Evolutionary conservation across 2,329 filamentous ascomycete species (phyloP).

Genomic region (Colletotrichum magnum): DNA sequence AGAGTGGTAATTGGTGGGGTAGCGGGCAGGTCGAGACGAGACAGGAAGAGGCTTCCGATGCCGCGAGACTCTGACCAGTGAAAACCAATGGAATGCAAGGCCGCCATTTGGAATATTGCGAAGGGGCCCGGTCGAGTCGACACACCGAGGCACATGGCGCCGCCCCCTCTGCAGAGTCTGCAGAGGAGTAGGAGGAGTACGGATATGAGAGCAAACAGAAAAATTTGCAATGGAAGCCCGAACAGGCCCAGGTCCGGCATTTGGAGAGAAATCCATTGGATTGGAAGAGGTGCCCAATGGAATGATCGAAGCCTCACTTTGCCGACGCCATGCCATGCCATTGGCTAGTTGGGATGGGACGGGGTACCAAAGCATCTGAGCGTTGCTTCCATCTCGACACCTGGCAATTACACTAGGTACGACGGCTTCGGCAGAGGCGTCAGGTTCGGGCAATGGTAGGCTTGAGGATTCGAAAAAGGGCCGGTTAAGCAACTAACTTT

Average conservation of each 20-base stretch:
- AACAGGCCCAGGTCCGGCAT: slow-evolving; percentile 28
- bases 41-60: slow-evolving; percentile 35
- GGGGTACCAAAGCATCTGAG: slow-evolving; percentile 5
- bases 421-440: slow-evolving; percentile 6
- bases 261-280: too few species aligned
- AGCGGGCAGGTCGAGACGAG: slow-evolving; percentile 25
- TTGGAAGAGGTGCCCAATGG: slow-evolving; percentile 38
- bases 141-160: slow-evolving; percentile 15
- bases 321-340: neutral
- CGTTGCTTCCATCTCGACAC: slow-evolving; percentile 6
- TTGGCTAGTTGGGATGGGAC: too few species aligned
- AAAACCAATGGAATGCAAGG: slow-evolving; percentile 28
- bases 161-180: slow-evolving; percentile 13
- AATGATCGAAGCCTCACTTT: slow-evolving; percentile 35
- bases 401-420: neutral
- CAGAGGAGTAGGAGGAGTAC: neutral
- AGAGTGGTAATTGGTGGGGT: slow-evolving; percentile 29
- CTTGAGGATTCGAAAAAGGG: neutral
- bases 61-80: slow-evolving; percentile 26
- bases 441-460: slow-evolving; percentile 9
- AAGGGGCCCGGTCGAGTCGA: slow-evolving; percentile 26
- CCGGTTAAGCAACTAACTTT: neutral
- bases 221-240: slow-evolving; percentile 7
- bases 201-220: neutral
- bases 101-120: slow-evolving; percentile 33